Evolutionary conservation across 1,284 basidiomycete genomes (phyloP).

Genomic region (Cystobasidium slooffiae): DNA sequence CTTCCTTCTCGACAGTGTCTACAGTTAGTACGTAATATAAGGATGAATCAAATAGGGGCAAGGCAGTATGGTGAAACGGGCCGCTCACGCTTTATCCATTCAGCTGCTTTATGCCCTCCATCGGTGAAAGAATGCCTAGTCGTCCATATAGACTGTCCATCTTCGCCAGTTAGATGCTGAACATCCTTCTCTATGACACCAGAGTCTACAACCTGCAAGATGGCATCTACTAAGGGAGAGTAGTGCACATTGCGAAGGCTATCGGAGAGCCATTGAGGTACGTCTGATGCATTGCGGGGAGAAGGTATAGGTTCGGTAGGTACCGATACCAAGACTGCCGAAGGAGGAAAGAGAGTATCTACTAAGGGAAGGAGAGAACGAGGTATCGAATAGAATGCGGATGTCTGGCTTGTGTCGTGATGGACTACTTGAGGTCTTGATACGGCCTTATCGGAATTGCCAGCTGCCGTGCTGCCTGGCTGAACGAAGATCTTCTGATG

Average conservation of each 20-base stretch:
- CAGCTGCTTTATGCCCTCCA: constrained; percentile 25
- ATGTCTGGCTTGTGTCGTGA: neutral
- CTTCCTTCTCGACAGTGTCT: constrained; percentile 33
- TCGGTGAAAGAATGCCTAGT: constrained; percentile 43
- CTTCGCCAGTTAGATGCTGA: constrained; percentile 38
- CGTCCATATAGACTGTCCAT: constrained; percentile 29
- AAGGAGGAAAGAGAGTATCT: constrained; percentile 32
- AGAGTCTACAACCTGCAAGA: constrained; percentile 25
- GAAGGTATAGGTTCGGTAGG: constrained; percentile 13
- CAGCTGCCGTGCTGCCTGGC: neutral
- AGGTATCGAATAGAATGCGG: constrained; percentile 32
- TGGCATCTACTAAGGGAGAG: constrained; percentile 28
- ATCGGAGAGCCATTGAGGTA: constrained; percentile 31
- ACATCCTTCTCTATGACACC: constrained; percentile 29
- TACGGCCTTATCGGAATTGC: neutral
- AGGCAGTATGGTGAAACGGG: neutral
- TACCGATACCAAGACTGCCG: constrained; percentile 26
- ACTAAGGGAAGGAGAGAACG: neutral
- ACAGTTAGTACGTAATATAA: too few relatives aligned
- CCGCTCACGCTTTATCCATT: constrained; percentile 38
- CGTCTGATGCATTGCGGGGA: neutral
- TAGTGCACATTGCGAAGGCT: constrained; percentile 30
- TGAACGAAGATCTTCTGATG: constrained; percentile 22
- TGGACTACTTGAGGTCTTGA: neutral
- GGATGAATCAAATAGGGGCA: neutral